Evolutionary conservation across 2,329 filamentous ascomycete genomes (phyloP), one percentile per base, ranked within the genome.

Genomic region (Alternaria sp.): DNA sequence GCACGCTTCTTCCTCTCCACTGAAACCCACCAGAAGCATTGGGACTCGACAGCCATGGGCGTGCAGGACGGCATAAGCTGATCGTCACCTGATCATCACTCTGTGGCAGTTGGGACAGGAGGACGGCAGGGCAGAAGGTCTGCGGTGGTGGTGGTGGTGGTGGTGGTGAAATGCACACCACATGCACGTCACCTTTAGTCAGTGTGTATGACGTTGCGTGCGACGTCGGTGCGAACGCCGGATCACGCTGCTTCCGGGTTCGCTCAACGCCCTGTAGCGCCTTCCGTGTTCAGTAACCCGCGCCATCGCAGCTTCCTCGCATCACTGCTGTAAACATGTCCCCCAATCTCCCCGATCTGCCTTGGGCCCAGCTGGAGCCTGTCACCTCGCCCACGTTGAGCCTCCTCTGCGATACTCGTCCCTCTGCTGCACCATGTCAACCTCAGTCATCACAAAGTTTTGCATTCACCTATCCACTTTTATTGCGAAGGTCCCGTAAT

Each of bases 11-110:
- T 56, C 51, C 53, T 56, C 60, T 60, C 66, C 63, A 68, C 65
- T 65, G 63, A 67, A 70, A 54, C 50, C 62, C 53, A 63, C 63
- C 68, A 65, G 64, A 64, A 56, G 50, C 56, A 60, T 54, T 61
- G 65, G 42, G 60, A 60, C 2, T 69, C 70, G 61, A 67, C 67
- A 63, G 46, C 51, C 65, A 68, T 45, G 54, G 40, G 37, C 57
- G 55, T 58, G 54, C 44, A 55, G 37, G 21, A 14, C 17, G 17
- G 17, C 17, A 50, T 58, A 53, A 34, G 50, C 40, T 57, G 49
- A 42, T 52, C 24, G 28, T 34, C 55, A 49, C 21, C 33, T n/a
- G 34, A 48, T 46, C 45, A 36, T 24, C 37, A 41, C 28, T 51
- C 31, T 14, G 33, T 34, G 31, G 13, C 21, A 34, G 13, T 13